Conservation (phyloP, 179 eudicot genomes). For the Silene vulgaris region DNA sequence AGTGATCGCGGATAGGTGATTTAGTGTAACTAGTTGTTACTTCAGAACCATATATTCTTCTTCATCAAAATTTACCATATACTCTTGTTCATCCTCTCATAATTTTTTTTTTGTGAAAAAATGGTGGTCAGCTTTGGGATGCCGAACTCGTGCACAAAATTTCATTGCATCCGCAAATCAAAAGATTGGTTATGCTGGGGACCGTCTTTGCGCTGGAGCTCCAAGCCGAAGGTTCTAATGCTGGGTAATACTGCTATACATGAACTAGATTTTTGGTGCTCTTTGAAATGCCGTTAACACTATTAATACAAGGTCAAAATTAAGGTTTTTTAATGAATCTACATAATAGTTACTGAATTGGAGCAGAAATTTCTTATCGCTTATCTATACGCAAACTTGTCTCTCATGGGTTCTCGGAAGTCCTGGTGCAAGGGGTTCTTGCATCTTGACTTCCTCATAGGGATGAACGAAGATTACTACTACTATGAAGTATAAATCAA, state of each 20-base stretch:
- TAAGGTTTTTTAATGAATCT: not conserved
- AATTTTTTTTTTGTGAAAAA: conserved; percentile 1
- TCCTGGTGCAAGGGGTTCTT: no score
- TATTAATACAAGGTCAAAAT: not conserved
- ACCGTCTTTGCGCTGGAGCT: conserved; percentile 78
- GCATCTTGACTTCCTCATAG: no score
- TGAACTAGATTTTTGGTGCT: not conserved
- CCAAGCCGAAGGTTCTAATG: conserved; percentile 53
- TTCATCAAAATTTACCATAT: not conserved
- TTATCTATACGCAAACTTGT: no score
- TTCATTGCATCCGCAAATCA: conserved; percentile 56
- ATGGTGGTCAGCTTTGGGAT: conserved; percentile 62
- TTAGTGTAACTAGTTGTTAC: not conserved
- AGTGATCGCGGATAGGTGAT: no score
- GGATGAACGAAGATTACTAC: no score
- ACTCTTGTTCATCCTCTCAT: not conserved
- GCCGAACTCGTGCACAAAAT: conserved; percentile 48
- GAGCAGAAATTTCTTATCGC: not conserved
- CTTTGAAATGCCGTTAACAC: not conserved
- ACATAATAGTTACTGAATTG: not conserved
- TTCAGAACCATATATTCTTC: not conserved
- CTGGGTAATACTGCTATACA: conserved; percentile 46
- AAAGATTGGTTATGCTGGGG: conserved; percentile 65
- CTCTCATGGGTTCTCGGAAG: no score
- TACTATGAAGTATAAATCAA: no score